Conservation (phyloP, 2,329 filamentous ascomycete species). For the Aspergillus sp. region DNA sequence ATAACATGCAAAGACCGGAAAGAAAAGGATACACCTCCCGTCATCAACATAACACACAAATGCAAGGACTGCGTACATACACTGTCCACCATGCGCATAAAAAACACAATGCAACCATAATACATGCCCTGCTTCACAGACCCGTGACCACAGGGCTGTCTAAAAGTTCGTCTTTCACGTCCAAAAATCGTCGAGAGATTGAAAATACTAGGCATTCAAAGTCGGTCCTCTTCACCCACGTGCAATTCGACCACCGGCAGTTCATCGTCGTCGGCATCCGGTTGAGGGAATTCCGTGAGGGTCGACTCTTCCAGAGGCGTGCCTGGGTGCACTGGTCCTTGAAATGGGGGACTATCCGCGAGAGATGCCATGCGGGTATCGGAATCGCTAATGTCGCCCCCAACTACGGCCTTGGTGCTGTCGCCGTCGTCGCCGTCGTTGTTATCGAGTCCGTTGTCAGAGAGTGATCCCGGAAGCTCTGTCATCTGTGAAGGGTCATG, state of each 20-base stretch:
- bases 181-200: constrained; percentile 9
- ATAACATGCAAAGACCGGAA: background rate
- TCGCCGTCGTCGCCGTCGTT: constrained; percentile 39
- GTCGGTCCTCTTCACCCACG: constrained; percentile 36
- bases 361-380: constrained; percentile 33
- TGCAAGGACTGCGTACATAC: background rate
- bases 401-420: constrained; percentile 42
- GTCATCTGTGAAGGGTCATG: constrained; percentile 31
- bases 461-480: constrained; percentile 26
- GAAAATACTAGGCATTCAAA: constrained; percentile 15
- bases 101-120: constrained; percentile 3
- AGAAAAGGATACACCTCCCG: background rate
- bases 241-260: constrained; percentile 44
- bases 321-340: constrained; percentile 17
- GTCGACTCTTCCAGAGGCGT: constrained; percentile 28
- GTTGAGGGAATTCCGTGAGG: constrained; percentile 33
- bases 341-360: constrained; percentile 26
- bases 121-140: background rate
- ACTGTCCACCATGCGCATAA: background rate
- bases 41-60: background rate
- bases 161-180: constrained; percentile 18
- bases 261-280: constrained; percentile 36
- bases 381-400: constrained; percentile 34
- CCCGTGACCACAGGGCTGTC: constrained; percentile 3
- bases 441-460: constrained; percentile 30